Conservation (phyloP, 805 yeast species). For the Saccharomycopsis selenospora region DNA sequence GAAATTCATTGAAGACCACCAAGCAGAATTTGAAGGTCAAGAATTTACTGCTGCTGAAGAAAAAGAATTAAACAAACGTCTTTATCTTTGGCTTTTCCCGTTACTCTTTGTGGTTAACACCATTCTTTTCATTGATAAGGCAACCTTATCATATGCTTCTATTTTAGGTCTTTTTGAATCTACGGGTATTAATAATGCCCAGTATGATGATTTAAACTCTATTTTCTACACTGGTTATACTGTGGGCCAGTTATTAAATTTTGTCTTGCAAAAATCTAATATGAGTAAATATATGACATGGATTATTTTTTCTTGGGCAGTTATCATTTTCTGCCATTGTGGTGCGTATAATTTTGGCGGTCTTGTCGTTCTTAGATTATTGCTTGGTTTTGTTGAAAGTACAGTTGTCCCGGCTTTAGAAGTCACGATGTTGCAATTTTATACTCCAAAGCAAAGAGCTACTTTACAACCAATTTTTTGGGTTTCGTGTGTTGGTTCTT, state of each 20-base stretch:
- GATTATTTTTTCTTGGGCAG: constrained; percentile 26
- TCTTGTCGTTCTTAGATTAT: constrained; percentile 26
- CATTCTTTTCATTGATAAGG: constrained; percentile 35
- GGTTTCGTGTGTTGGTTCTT: constrained; percentile 36
- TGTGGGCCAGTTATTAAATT: constrained; percentile 31
- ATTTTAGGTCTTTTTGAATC: constrained; percentile 32
- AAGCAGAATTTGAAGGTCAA: constrained; percentile 15
- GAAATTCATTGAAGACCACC: constrained; percentile 24
- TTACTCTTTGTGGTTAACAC: constrained; percentile 25
- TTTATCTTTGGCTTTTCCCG: constrained; percentile 25
- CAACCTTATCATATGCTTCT: constrained; percentile 35
- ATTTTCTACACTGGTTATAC: constrained; percentile 36
- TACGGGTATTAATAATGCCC: constrained; percentile 23
- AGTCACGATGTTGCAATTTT: constrained; percentile 38
- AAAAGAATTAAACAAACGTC: constrained; percentile 15
- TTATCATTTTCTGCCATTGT: constrained; percentile 25
- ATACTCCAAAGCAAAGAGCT: constrained; percentile 36
- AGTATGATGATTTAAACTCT: constrained; percentile 29
- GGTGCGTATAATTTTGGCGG: constrained; percentile 28
- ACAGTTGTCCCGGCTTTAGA: constrained; percentile 39
- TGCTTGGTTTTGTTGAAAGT: constrained; percentile 41
- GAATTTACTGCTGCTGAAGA: constrained; percentile 19
- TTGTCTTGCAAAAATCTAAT: constrained; percentile 28
- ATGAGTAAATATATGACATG: constrained; percentile 22
- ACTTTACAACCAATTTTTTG: constrained; percentile 40